Evolutionary conservation across 2,329 filamentous ascomycete genomes (phyloP).

Genomic region (Penicillium sp.): DNA sequence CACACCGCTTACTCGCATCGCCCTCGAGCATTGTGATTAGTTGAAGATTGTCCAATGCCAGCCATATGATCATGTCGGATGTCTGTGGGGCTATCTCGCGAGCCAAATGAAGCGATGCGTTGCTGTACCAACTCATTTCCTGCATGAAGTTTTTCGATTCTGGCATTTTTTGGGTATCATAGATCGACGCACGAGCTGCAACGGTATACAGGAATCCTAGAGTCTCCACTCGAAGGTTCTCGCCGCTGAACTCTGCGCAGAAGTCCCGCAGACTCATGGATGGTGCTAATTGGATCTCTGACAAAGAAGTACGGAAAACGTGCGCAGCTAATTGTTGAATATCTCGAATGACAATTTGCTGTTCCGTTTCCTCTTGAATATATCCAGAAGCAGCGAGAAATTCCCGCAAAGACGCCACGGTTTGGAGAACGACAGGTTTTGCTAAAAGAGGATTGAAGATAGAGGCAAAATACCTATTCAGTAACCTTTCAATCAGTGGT

Average conservation of each 20-base stretch:
- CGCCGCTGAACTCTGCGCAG: constrained; percentile 14
- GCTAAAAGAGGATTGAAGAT: constrained; percentile 12
- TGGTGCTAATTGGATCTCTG: constrained; percentile 10
- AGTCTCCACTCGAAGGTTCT: constrained; percentile 18
- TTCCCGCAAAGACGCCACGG: constrained; percentile 5
- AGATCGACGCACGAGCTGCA: constrained; percentile 12
- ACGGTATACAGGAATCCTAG: constrained; percentile 18
- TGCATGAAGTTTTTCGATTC: constrained; percentile 3
- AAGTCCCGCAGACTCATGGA: constrained; percentile 13
- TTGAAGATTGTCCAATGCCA: constrained; percentile 17
- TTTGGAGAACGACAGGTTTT: constrained; percentile 11
- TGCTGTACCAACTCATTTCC: constrained; percentile 18
- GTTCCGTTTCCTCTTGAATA: neutral
- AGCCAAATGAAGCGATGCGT: constrained; percentile 13
- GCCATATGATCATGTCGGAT: constrained; percentile 16
- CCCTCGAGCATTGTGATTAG: constrained; percentile 15
- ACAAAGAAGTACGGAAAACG: constrained; percentile 10
- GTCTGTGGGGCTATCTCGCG: constrained; percentile 17
- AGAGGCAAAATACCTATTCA: constrained; percentile 13
- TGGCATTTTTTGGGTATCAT: neutral
- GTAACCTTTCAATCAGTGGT: constrained; percentile 10
- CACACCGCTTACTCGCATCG: constrained; percentile 15
- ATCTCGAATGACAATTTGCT: neutral
- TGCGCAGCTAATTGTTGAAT: neutral
- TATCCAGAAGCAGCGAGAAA: neutral